These are phyloP conservation scores for Bonia amplexicaulis DNA, from an alignment of 176 grass and related monocot genomes.

Conservation along the genomic window DNA sequence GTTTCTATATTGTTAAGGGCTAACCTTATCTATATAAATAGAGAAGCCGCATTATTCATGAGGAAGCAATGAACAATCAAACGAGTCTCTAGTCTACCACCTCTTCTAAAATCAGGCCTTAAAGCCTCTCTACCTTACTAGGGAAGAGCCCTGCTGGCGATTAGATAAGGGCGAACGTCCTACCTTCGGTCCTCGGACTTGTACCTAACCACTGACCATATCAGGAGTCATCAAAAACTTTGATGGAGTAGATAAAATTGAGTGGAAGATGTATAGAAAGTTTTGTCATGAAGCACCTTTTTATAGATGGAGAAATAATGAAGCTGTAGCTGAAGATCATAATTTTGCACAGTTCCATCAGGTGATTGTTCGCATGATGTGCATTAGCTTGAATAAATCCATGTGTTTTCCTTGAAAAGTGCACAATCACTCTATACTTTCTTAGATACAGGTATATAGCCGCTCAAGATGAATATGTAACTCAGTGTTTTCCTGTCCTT, in stretches of 20 bases:
- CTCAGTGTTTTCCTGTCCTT: not conserved
- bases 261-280: constrained; percentile 2
- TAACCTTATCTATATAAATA: no score
- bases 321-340: not conserved
- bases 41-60: no score
- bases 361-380: not conserved
- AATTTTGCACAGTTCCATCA: not conserved
- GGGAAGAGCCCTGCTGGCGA: no score
- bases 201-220: no score
- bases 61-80: no score
- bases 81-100: no score
- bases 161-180: no score
- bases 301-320: not conserved
- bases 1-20: no score
- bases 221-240: not conserved
- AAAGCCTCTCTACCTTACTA: no score
- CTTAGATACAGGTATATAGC: not conserved
- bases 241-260: not conserved
- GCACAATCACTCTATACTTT: not conserved
- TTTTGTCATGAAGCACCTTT: not conserved
- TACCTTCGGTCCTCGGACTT: no score
- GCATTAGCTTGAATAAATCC: not conserved
- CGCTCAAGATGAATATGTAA: not conserved
- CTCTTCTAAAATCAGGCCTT: no score
- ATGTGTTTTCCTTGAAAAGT: not conserved